These are phyloP conservation scores for Adansonia madagascariensis DNA, from an alignment of 441 rosid species.

Conservation along the genomic window DNA sequence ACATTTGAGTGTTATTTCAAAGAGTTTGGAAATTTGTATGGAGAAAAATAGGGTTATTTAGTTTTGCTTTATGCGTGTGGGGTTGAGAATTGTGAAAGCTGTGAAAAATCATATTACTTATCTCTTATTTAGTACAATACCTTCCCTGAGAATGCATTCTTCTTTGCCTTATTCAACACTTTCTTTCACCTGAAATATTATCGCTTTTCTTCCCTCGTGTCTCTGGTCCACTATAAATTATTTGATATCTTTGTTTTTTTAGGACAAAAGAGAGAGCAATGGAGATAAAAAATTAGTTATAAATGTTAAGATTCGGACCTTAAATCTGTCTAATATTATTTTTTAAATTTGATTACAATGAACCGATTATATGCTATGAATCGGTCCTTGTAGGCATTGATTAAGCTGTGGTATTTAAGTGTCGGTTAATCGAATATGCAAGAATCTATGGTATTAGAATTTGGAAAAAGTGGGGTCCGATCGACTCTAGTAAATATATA, in stretches of 20 bases:
- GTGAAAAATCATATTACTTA: not conserved
- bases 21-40: not conserved
- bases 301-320: too few relatives aligned
- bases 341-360: too few relatives aligned
- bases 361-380: too few relatives aligned
- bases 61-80: not conserved
- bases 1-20: not conserved
- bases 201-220: not conserved
- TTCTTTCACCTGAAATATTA: not conserved
- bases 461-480: too few relatives aligned
- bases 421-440: too few relatives aligned
- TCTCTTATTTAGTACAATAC: not conserved
- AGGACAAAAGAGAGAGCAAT: not conserved
- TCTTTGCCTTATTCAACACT: not conserved
- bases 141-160: constrained; percentile 4
- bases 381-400: too few relatives aligned
- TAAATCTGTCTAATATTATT: too few relatives aligned
- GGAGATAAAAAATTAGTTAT: too few relatives aligned
- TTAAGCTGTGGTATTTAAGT: too few relatives aligned
- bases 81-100: not conserved
- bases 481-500: too few relatives aligned
- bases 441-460: too few relatives aligned
- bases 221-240: not conserved
- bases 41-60: not conserved
- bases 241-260: not conserved